phyloP scores from a whole-genome alignment of 345 rosid genomes.

The Kernera saxatilis region DNA sequence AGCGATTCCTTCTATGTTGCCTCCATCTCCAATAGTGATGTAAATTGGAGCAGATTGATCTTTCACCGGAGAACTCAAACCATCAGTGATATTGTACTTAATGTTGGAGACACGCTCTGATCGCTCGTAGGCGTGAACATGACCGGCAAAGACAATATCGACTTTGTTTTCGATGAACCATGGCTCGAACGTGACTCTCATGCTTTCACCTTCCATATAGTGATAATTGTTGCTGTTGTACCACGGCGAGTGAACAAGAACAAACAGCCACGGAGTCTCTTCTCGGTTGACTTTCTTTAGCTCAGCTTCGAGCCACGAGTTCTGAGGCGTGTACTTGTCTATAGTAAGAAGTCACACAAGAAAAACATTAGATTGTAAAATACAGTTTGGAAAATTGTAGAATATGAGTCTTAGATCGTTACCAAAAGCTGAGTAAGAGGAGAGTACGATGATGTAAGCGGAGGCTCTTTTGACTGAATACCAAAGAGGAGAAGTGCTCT shows the following conservation, averaged over 20 bases:
- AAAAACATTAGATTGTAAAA: not conserved
- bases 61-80: constrained; percentile 38
- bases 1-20: constrained; percentile 72
- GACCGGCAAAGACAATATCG: constrained; percentile 47
- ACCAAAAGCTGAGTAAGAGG: constrained; percentile 50
- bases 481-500: constrained; percentile 46
- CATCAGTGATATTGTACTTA: constrained; percentile 45
- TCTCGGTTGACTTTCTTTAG: constrained; percentile 33
- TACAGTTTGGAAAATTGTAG: not conserved
- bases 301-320: constrained; percentile 29
- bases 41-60: constrained; percentile 53
- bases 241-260: constrained; percentile 25
- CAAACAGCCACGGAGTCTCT: constrained; percentile 38
- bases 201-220: constrained; percentile 55
- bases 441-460: constrained; percentile 39
- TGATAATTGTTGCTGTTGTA: constrained; percentile 35
- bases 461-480: constrained; percentile 47
- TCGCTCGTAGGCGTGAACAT: constrained; percentile 48
- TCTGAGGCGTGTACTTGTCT: constrained; percentile 40
- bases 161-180: constrained; percentile 45
- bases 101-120: constrained; percentile 49
- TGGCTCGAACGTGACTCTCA: constrained; percentile 43
- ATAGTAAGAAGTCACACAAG: not conserved
- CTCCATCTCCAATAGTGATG: constrained; percentile 68
- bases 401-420: not conserved